Evolutionary conservation across 306 rosid genomes (phyloP), one percentile per base, ranked within the genome.

Genomic region (Glycine tomentella): DNA sequence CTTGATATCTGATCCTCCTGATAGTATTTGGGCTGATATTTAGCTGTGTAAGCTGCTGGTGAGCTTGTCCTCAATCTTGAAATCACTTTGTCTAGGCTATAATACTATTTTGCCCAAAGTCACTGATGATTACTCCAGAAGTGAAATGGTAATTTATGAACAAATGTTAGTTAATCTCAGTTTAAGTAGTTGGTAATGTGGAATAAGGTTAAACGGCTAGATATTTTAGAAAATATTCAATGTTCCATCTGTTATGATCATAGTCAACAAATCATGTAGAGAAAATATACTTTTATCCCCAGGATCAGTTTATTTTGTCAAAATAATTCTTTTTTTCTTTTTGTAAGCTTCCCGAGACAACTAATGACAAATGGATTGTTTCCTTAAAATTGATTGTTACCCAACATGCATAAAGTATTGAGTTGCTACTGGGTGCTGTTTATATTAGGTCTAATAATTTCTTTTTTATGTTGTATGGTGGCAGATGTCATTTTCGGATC

Each of bases 401-500:
- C 36, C 15, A n/a, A 66, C 9, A 44, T 68, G 34, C 31, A 73
- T 49, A 50, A 31, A 0, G 31, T 25, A 25, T 46, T 16, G 20
- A 3, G 57, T 73, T 25, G 50, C 56, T 74, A 31, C 13, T 51
- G 8, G 8, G 1, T 25, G 31, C 31, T 34, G 7, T 38, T 38
- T 38, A 38, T 4, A 38, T 38, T 38, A 4, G 38, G 42, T 16
- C 58, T 76, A 49, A 38, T 77, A 48, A 11, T 38, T 55, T 81
- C 14, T 75, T 56, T 69, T 72, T 66, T 59, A 36, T 82, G 70
- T 87, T 85, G 68, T 81, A 80, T 84, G 81, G 79, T 86, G 86
- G 92, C 95, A 94, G 98, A 57, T 94, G 97, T 81, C 91, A 92
- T 89, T 94, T 94, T 83, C 89, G 87, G 90, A 88, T 90, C 84